These are phyloP conservation scores for Hypoxylon lenormandii DNA, from an alignment of 495 filamentous ascomycete genomes.

Conservation along the genomic window DNA sequence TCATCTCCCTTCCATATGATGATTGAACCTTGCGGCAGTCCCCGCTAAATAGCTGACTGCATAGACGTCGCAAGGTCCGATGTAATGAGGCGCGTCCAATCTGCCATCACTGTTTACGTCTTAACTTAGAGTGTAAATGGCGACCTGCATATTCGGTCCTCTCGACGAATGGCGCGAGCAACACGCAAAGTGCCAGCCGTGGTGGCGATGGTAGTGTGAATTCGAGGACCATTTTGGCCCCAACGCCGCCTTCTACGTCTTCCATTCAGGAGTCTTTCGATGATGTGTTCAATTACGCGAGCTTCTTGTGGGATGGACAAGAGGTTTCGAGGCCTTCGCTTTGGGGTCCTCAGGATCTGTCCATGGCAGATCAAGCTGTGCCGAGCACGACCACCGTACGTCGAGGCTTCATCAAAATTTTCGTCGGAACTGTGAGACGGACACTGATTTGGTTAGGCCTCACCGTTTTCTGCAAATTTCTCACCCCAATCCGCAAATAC, in stretches of 20 bases:
- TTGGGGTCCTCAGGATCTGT: slow-evolving; percentile 24
- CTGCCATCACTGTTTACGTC: slow-evolving; percentile 54
- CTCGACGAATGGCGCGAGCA: slow-evolving; percentile 8
- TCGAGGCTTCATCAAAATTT: not conserved
- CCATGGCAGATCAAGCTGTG: slow-evolving; percentile 21
- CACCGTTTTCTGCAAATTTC: slow-evolving; percentile 17
- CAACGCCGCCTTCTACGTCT: slow-evolving; percentile 4
- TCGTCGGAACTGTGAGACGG: not conserved
- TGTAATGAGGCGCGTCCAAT: slow-evolving; percentile 58
- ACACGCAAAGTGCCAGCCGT: slow-evolving; percentile 8
- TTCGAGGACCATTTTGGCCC: not conserved
- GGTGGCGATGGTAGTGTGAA: slow-evolving; percentile 13
- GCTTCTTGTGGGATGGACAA: slow-evolving; percentile 54
- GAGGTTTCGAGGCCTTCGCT: slow-evolving; percentile 27
- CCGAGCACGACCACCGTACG: slow-evolving; percentile 34
- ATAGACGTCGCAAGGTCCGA: slow-evolving; percentile 47
- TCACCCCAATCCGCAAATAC: slow-evolving; percentile 10
- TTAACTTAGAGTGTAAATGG: slow-evolving; percentile 50
- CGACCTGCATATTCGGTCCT: slow-evolving; percentile 28
- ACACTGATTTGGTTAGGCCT: slow-evolving; percentile 2
- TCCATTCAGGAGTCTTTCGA: slow-evolving; percentile 43
- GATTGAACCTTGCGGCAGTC: not conserved
- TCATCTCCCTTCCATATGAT: slow-evolving; percentile 7
- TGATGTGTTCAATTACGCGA: slow-evolving; percentile 54
- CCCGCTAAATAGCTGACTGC: slow-evolving; percentile 16